Base-by-base conservation (phyloP, 164 flowering plant genomes). In the Liriodendron chinense region DNA sequence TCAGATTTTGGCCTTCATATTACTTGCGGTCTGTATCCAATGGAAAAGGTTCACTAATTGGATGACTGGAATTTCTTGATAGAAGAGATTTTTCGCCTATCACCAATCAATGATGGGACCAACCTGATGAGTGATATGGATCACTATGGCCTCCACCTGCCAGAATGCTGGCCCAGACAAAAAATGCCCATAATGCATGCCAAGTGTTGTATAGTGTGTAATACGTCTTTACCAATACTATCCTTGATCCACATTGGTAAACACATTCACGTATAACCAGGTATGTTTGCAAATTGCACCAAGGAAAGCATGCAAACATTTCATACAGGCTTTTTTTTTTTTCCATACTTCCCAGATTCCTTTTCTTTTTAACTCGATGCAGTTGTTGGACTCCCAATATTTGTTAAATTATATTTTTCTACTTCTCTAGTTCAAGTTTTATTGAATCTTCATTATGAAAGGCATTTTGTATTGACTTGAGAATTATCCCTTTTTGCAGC, bases 401-500 rank as follows among this genome's bases (percentile, higher is more conserved):
- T 53, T 34, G 43, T 53, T 10, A 10, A 12, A 53, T 53, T 53
- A 2, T 53, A 7, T 9, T 53, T 53, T 53, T 53, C 18, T 3
- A 12, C 18, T 53, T 53, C 59, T 34, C 43, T 34, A 53, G 2
- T 53, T 53, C 59, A 53, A 53, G 59, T 53, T 53, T 53, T 53
- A 53, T 53, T 53, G 18, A 12, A 53, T 53, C 59, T 53, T 53
- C 18, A 16, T 16, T 10, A 53, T 16, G 18, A 53, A 53, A 53
- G 9, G 1, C 59, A 53, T 53, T 53, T 53, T 53, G 13, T 53
- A 53, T 53, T 53, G 13, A 53, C 3, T 12, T 53, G 18, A 12
- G 59, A 12, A 12, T 53, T 53, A 2, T 53, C 49, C 7, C 22
- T 7, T 18, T 28, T 74, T 81, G 72, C 86, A 92, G 93, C 86